These are phyloP conservation scores for Irpex sp. DNA, from an alignment of 1,284 basidiomycete genomes.

Conservation along the genomic window DNA sequence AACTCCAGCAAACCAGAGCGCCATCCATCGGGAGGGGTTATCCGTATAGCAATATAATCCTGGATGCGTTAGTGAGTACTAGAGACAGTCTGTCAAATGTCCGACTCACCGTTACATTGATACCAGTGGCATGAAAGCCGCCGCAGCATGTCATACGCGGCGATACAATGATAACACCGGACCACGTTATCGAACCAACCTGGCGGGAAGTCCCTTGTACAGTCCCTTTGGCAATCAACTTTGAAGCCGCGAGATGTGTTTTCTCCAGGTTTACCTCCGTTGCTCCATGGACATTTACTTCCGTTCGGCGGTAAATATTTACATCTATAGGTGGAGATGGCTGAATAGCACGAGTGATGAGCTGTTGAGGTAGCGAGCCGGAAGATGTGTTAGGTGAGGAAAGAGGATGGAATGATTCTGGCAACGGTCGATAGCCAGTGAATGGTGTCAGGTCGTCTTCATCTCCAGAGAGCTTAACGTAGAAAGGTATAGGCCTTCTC, in stretches of 20 bases:
- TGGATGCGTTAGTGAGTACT: slow-evolving; percentile 6
- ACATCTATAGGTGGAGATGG: slow-evolving; percentile 20
- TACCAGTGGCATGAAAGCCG: slow-evolving; percentile 23
- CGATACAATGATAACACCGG: slow-evolving; percentile 23
- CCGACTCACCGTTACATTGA: slow-evolving; percentile 22
- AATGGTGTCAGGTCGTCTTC: slow-evolving; percentile 24
- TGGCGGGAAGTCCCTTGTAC: slow-evolving; percentile 20
- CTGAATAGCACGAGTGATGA: slow-evolving; percentile 5
- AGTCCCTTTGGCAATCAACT: slow-evolving; percentile 21
- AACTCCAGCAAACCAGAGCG: slow-evolving; percentile 20
- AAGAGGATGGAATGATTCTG: slow-evolving; percentile 27
- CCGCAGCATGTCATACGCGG: slow-evolving; percentile 15
- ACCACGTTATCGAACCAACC: slow-evolving; percentile 23
- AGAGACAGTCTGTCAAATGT: neutral
- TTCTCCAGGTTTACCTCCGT: slow-evolving; percentile 7
- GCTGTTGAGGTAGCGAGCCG: slow-evolving; percentile 15
- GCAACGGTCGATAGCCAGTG: slow-evolving; percentile 20
- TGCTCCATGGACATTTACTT: slow-evolving; percentile 19
- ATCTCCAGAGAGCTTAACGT: slow-evolving; percentile 24
- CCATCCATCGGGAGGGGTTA: slow-evolving; percentile 19
- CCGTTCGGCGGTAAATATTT: slow-evolving; percentile 19
- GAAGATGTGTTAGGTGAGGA: slow-evolving; percentile 11
- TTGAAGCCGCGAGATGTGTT: slow-evolving; percentile 18
- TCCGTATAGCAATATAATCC: slow-evolving; percentile 25
- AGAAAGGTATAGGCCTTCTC: slow-evolving; percentile 27